Conservation (phyloP, 139 green algal genomes). For the Trebouxia sp. region DNA sequence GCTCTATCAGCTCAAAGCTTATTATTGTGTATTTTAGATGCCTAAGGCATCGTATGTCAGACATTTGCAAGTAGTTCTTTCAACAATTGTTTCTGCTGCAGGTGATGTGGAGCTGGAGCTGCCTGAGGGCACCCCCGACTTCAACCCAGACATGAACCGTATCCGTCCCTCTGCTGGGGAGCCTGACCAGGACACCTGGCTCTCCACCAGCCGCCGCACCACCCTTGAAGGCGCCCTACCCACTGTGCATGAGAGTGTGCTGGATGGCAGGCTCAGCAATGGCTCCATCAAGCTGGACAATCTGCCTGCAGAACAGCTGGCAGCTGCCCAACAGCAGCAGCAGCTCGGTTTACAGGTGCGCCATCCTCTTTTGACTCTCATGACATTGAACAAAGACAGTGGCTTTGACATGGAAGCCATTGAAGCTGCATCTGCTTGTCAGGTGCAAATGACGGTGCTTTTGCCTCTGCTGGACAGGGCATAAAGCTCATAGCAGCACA, state of each 20-base stretch:
- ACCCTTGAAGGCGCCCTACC: conserved; percentile 20
- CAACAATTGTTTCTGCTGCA: not conserved
- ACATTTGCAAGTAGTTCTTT: no score
- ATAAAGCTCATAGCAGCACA: no score
- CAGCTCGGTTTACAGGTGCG: not conserved
- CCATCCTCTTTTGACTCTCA: not conserved
- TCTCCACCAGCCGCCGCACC: conserved; percentile 3
- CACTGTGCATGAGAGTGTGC: not conserved
- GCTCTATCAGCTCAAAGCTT: not conserved
- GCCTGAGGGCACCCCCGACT: conserved; percentile 44
- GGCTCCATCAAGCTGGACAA: conserved; percentile 7
- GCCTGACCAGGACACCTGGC: conserved; percentile 14
- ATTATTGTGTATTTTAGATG: not conserved
- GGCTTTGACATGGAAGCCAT: no score
- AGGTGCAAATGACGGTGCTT: no score
- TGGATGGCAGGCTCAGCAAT: conserved; percentile 13
- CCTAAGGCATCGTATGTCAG: no score
- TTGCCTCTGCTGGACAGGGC: no score
- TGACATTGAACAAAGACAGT: no score
- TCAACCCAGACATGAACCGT: conserved; percentile 41
- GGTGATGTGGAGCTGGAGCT: conserved; percentile 47
- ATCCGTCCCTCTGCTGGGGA: conserved; percentile 42
- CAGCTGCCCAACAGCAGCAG: conserved; percentile 20
- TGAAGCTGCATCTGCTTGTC: no score
- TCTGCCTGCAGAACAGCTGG: not conserved